Evolutionary conservation across 371 early-diverging fungal species (phyloP).

Genomic region (Thermomucor indicae-seudaticae): DNA sequence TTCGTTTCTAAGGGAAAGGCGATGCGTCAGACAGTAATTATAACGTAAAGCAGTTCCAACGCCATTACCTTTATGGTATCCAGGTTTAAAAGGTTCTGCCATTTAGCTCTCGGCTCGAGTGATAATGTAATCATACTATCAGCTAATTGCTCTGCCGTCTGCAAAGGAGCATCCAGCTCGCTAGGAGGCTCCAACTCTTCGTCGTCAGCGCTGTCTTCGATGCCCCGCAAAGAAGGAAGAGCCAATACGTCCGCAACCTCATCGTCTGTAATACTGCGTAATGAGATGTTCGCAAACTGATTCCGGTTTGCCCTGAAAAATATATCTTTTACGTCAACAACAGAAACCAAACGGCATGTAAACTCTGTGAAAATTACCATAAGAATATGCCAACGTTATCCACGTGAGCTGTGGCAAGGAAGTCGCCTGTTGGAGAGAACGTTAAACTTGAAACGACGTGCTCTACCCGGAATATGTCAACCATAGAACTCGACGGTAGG

Average conservation of each 20-base stretch:
- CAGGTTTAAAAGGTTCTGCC: conserved; percentile 86
- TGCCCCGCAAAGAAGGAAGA: conserved; percentile 51
- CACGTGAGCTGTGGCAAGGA: conserved; percentile 88
- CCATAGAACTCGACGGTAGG: conserved; percentile 84
- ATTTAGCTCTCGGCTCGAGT: conserved; percentile 75
- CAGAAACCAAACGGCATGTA: too few relatives aligned
- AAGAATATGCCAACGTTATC: conserved; percentile 88
- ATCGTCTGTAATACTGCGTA: conserved; percentile 62
- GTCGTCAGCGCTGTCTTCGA: conserved; percentile 22
- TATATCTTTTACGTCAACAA: not conserved
- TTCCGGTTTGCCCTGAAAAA: conserved; percentile 63
- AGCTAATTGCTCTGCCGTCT: conserved; percentile 62
- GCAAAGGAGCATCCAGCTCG: conserved; percentile 12
- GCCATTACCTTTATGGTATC: conserved; percentile 80
- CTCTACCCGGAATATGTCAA: conserved; percentile 79
- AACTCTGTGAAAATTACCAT: too few relatives aligned
- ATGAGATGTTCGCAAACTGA: conserved; percentile 64
- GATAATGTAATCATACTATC: conserved; percentile 86
- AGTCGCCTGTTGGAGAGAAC: conserved; percentile 90
- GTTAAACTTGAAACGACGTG: conserved; percentile 78
- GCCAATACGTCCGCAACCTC: conserved; percentile 42
- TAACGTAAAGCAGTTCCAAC: not conserved
- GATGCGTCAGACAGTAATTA: too few relatives aligned
- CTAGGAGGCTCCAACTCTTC: conserved; percentile 17
- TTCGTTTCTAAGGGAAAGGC: conserved; percentile 84